phyloP scores from a whole-genome alignment of 2,329 filamentous ascomycete species.

The Monilinia fructicola region DNA sequence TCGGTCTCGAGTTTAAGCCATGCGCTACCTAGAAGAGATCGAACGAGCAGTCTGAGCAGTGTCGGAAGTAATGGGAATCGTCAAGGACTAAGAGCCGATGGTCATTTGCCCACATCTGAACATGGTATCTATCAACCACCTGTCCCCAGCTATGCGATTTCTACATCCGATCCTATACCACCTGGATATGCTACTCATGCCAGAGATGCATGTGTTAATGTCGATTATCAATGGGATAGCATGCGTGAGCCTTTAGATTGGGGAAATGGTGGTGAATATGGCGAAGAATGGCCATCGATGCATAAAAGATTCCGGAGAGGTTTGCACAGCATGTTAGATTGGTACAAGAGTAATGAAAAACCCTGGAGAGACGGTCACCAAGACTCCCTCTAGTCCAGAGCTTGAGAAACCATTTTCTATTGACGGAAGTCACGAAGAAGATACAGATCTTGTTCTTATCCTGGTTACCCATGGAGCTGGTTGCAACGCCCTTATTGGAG shows the following conservation, averaged over 20 bases:
- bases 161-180: constrained; percentile 76
- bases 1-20: constrained; percentile 34
- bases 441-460: constrained; percentile 75
- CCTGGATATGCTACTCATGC: constrained; percentile 87
- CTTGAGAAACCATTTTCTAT: constrained; percentile 34
- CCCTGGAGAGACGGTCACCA: constrained; percentile 53
- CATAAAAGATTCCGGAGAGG: constrained; percentile 84
- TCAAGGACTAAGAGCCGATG: constrained; percentile 26
- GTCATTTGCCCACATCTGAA: constrained; percentile 29
- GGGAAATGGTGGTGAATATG: constrained; percentile 83
- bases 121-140: constrained; percentile 67
- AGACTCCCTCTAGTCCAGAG: constrained; percentile 43
- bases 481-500: constrained; percentile 91
- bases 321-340: constrained; percentile 74
- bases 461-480: constrained; percentile 93
- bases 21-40: constrained; percentile 37
- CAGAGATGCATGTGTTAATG: constrained; percentile 75
- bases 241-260: constrained; percentile 75
- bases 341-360: constrained; percentile 66
- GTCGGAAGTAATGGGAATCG: constrained; percentile 36
- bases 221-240: constrained; percentile 98
- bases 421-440: constrained; percentile 52
- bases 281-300: constrained; percentile 96
- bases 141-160: constrained; percentile 79
- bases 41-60: constrained; percentile 41